Evolutionary conservation across 176 grass and related monocot species (phyloP).

Genomic region (Carex littledalei): DNA sequence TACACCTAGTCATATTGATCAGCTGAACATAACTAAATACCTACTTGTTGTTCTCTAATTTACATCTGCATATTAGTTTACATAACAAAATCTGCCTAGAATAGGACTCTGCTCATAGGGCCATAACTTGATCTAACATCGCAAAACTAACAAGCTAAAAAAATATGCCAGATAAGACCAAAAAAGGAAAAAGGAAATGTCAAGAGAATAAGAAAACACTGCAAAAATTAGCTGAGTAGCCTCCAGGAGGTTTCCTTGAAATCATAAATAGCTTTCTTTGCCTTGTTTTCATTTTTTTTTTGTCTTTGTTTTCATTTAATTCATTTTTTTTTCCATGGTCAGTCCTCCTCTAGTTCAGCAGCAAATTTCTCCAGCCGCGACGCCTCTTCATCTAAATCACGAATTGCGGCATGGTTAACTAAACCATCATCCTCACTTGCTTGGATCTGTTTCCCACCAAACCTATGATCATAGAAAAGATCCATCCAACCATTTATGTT

Average conservation of each 20-base stretch:
- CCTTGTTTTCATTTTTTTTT: background rate
- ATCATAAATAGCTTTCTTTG: background rate
- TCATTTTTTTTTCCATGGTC: background rate
- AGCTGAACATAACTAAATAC: background rate
- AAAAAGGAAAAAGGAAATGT: background rate
- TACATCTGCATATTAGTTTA: background rate
- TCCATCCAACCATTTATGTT: background rate
- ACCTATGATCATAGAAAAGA: constrained; percentile 41
- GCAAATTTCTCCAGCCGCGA: constrained; percentile 76
- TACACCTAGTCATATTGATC: background rate
- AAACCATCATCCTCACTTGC: constrained; percentile 78
- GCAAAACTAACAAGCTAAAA: background rate
- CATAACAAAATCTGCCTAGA: constrained; percentile 18
- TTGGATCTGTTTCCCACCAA: constrained; percentile 63
- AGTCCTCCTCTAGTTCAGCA: constrained; percentile 63
- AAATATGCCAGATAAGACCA: background rate
- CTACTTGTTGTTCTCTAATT: background rate
- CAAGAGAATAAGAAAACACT: constrained; percentile 4
- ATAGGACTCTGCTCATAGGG: background rate
- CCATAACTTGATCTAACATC: background rate
- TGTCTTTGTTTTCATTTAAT: background rate
- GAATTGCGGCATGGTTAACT: constrained; percentile 65
- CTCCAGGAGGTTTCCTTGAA: background rate
- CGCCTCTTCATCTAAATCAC: constrained; percentile 82
- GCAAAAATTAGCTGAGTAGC: background rate